phyloP scores from a whole-genome alignment of 139 green algal genomes.

The Pycnococcus provasolii region DNA sequence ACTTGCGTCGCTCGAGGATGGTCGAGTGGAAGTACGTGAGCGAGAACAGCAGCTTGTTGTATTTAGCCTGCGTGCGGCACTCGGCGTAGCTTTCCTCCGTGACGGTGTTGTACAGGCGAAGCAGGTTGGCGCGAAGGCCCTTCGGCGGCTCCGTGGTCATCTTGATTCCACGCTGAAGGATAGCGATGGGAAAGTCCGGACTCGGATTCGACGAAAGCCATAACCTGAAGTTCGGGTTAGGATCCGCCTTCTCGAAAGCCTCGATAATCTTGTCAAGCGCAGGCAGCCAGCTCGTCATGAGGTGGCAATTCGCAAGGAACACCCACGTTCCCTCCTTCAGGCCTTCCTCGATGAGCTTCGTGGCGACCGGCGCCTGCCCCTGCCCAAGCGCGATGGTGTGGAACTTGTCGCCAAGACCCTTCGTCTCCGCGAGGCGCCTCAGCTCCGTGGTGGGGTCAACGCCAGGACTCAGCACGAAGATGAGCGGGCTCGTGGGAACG shows the following conservation, averaged over 20 bases:
- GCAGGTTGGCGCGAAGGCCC: constrained; percentile 70
- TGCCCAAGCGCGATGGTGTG: constrained; percentile 65
- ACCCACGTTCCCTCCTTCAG: constrained; percentile 64
- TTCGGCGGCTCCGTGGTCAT: constrained; percentile 85
- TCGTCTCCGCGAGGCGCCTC: constrained; percentile 57
- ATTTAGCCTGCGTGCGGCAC: constrained; percentile 50
- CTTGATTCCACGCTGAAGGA: constrained; percentile 72
- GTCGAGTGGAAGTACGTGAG: constrained; percentile 77
- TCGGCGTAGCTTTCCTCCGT: constrained; percentile 52
- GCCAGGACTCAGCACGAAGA: constrained; percentile 71
- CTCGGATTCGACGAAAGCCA: constrained; percentile 69
- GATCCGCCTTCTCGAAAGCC: constrained; percentile 42
- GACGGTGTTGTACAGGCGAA: constrained; percentile 62
- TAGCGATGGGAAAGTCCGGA: constrained; percentile 64
- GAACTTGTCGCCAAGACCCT: constrained; percentile 46
- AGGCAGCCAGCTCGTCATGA: constrained; percentile 77
- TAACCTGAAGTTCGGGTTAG: constrained; percentile 66
- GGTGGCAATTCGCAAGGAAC: constrained; percentile 81
- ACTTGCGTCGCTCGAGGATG: constrained; percentile 74
- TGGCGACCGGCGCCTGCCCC: constrained; percentile 56
- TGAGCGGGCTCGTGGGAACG: constrained; percentile 48
- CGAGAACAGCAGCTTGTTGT: constrained; percentile 74
- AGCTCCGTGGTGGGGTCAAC: constrained; percentile 68
- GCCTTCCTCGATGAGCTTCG: constrained; percentile 62
- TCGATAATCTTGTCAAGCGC: constrained; percentile 74